Conservation (phyloP, 148 eudicot genomes). For the Bassia scoparia region DNA sequence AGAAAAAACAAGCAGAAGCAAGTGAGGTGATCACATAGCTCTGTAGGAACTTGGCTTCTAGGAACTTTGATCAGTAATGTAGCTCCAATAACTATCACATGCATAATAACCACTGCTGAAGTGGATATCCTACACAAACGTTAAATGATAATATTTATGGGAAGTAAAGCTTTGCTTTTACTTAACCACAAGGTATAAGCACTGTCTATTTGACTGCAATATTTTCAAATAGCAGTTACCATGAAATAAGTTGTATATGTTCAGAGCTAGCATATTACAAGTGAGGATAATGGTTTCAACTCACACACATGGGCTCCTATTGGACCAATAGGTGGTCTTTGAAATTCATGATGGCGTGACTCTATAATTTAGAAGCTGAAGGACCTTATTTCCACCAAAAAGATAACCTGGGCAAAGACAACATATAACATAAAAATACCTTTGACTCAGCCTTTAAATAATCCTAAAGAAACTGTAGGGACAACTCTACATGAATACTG, state of each 20-base stretch:
- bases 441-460: not conserved
- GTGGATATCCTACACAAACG: too few species aligned
- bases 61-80: too few species aligned
- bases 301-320: conserved; percentile 87
- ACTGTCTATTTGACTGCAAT: too few species aligned
- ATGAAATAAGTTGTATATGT: not conserved
- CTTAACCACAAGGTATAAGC: too few species aligned
- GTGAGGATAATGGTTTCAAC: conserved; percentile 13
- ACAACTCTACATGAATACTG: not conserved
- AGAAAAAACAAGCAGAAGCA: too few species aligned
- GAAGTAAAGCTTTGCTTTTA: too few species aligned
- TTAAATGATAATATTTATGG: too few species aligned
- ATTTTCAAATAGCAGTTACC: not conserved
- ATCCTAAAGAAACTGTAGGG: not conserved
- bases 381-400: conserved; percentile 74
- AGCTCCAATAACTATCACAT: too few species aligned
- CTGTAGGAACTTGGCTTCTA: too few species aligned
- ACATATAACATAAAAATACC: not conserved
- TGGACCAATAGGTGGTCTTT: conserved; percentile 88
- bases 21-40: too few species aligned
- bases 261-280: not conserved
- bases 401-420: conserved; percentile 59
- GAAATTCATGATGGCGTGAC: conserved; percentile 59
- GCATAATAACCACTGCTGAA: too few species aligned
- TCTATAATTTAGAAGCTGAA: conserved; percentile 69